Base-by-base conservation (phyloP, 2,329 filamentous ascomycete genomes). In the Arthroderma uncinatum region DNA sequence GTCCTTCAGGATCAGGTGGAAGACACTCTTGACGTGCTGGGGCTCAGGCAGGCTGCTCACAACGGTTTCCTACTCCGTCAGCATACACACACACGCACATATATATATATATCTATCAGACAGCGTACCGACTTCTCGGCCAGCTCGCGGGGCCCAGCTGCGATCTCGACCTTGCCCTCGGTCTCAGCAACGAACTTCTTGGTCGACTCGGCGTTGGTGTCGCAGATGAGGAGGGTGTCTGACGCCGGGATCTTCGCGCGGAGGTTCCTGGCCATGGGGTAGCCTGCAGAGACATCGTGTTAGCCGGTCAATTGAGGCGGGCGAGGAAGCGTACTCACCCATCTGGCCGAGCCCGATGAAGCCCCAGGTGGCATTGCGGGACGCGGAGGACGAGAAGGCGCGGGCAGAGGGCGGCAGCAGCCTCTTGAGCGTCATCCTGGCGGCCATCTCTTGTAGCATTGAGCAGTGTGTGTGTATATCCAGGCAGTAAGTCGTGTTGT, bases 41-140 rank as follows among this genome's bases (percentile, higher is more conserved):
- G 92, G 89, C 65, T 95, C 89, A 0, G 93, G 93, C 1, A 98
- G 81, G 59, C 89, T 90, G 10, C 91, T 95, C 57, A 98, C 83
- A 61, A 95, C 83, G 30, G 83, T 86, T 73, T 91, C 85, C 92
- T 96, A 64, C 34, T 10, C 28, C 16, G 30, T 34, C 19, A 34
- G 50, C 50, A 21, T 48, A n/a, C 19, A 12, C 16, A 14, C 19
- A n/a, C 23, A 4, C 42, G 1, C 23, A 5, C 19, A 16, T 39
- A 39, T 10, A 23, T 21, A 10, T 25, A 40, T 39, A n/a, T n/a
- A 37, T 37, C 53, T 54, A 58, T 53, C 44, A n/a, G 50, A 12
- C 23, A 25, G 74, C 84, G 69, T 79, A 87, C 85, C 67, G 83
- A 78, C 68, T 82, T 79, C 69, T 86, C 82, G 12, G 82, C 83